Conservation (phyloP, 345 rosid species). For the Aquilaria malaccensis region DNA sequence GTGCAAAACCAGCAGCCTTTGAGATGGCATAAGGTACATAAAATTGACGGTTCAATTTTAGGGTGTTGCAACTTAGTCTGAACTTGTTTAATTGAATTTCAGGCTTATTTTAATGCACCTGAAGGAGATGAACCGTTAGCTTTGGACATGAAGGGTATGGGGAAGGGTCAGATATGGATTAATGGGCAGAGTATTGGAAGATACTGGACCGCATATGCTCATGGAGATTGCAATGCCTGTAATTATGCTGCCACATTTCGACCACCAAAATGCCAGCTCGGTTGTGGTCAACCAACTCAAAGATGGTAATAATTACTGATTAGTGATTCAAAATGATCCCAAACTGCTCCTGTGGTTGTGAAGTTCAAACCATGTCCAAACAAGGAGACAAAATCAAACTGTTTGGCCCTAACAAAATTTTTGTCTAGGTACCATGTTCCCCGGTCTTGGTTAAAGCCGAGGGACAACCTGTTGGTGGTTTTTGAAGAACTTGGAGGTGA, state of each 20-base stretch:
- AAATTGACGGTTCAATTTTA: not conserved
- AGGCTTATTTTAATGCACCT: conserved; percentile 89
- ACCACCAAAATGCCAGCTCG: conserved; percentile 76
- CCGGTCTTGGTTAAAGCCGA: conserved; percentile 83
- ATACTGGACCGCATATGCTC: conserved; percentile 90
- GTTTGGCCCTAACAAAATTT: conserved; percentile 3
- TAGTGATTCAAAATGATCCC: not conserved
- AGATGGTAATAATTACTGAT: conserved; percentile 36
- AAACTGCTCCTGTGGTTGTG: not conserved
- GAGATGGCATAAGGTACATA: conserved; percentile 90
- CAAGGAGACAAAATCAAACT: not conserved
- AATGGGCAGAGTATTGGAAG: conserved; percentile 92
- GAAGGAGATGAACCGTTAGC: conserved; percentile 91
- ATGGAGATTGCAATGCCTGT: conserved; percentile 71
- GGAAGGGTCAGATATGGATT: conserved; percentile 97
- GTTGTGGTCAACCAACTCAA: conserved; percentile 97
- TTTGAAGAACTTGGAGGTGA: conserved; percentile 98
- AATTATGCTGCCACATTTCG: conserved; percentile 71
- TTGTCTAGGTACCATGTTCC: conserved; percentile 84
- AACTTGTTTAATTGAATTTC: conserved; percentile 11
- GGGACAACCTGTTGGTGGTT: conserved; percentile 71
- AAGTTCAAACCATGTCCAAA: not conserved
- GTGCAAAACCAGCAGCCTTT: conserved; percentile 72
- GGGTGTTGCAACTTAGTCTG: not conserved
- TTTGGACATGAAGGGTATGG: conserved; percentile 96